Percentiles rank a stretch among this genome's conserved stretches.
Evolutionary conservation across 257 asterid species (phyloP).

Genomic region (Verbascum thapsus): DNA sequence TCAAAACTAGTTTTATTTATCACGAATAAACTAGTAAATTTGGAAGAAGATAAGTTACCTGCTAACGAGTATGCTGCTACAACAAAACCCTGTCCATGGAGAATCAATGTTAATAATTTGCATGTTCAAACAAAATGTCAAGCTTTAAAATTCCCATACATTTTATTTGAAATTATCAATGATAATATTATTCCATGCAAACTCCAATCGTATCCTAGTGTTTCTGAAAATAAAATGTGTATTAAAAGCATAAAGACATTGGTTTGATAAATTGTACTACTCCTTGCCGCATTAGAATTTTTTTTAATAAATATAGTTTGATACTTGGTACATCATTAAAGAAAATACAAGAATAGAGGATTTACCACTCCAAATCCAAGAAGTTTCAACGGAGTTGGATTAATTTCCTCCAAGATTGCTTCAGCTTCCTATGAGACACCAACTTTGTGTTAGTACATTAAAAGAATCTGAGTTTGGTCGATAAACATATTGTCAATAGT

Average conservation of each 20-base stretch:
- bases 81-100: conserved; percentile 51
- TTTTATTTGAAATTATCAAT: background rate
- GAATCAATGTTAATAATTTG: conserved; percentile 22
- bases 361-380: conserved; percentile 69
- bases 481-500: background rate
- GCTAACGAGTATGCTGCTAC: conserved; percentile 54
- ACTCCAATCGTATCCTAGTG: too few species aligned
- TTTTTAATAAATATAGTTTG: background rate
- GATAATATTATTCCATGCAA: too few species aligned
- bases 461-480: background rate
- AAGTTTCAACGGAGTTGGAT: conserved; percentile 72
- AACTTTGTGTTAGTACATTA: conserved; percentile 24
- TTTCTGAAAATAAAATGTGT: too few species aligned
- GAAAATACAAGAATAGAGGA: conserved; percentile 17
- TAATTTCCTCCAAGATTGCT: conserved; percentile 83
- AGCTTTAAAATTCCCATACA: background rate
- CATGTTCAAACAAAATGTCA: conserved; percentile 12
- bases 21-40: background rate
- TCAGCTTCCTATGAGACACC: conserved; percentile 68
- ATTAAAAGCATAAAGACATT: too few species aligned
- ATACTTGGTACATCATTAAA: background rate
- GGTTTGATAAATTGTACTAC: too few species aligned
- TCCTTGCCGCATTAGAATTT: too few species aligned
- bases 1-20: too few species aligned
- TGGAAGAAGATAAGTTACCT: conserved; percentile 44